Percentiles rank a stretch among this genome's conserved stretches.
Conservation (phyloP, 805 yeast species). For the Hanseniaspora guilliermondii region DNA sequence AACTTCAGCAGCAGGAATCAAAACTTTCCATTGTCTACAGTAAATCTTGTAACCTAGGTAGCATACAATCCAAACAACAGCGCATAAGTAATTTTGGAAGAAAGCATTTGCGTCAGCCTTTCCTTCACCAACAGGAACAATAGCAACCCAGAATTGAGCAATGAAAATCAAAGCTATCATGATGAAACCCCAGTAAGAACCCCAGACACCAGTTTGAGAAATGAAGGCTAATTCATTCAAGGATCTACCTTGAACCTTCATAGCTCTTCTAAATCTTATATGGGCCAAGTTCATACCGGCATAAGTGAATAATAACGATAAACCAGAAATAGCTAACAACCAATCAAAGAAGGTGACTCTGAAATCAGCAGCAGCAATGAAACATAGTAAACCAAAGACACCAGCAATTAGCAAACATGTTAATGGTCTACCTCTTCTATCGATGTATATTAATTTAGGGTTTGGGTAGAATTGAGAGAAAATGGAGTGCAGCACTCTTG, state of each 20-base stretch:
- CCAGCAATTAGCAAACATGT: conserved; percentile 42
- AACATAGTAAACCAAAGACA: conserved; percentile 48
- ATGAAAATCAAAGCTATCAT: conserved; percentile 40
- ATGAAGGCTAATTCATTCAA: conserved; percentile 40
- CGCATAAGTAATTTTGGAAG: conserved; percentile 43
- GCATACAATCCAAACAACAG: conserved; percentile 32
- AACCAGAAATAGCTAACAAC: conserved; percentile 50
- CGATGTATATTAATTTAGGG: conserved; percentile 42
- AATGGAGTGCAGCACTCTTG: conserved; percentile 48
- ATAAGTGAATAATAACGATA: conserved; percentile 56
- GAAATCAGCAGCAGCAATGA: conserved; percentile 51
- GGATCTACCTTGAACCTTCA: conserved; percentile 42
- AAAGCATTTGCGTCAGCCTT: conserved; percentile 31
- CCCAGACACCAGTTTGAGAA: conserved; percentile 41
- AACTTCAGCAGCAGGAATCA: conserved; percentile 29
- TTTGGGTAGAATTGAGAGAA: conserved; percentile 27
- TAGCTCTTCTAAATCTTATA: conserved; percentile 47
- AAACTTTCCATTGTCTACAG: conserved; percentile 27
- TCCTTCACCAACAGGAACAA: conserved; percentile 46
- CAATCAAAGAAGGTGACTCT: conserved; percentile 49
- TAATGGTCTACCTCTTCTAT: conserved; percentile 51
- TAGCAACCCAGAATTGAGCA: conserved; percentile 61
- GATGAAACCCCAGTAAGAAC: conserved; percentile 40
- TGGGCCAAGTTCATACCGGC: conserved; percentile 43
- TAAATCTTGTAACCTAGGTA: conserved; percentile 42